Evolutionary conservation across 202 grass and related monocot genomes (phyloP), one percentile per base, ranked within the genome.

Genomic region (Musa balbisiana): DNA sequence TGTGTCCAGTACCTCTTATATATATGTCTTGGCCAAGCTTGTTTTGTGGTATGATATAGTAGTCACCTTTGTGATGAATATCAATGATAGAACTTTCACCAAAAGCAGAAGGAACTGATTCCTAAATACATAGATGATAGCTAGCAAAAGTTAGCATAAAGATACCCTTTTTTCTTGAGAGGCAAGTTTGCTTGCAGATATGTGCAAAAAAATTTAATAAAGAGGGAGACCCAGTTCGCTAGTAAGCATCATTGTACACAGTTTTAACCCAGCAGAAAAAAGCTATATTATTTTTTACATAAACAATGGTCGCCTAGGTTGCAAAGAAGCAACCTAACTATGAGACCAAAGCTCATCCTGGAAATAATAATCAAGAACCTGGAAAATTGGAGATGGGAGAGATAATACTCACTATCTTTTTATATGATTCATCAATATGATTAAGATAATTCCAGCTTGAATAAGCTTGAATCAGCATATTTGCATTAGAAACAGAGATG

Each of bases 401-500:
- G 13, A 79, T 26, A 82, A 64, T 56, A 76, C 79, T 79, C 76
- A 89, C 81, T 85, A 84, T 90, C 81, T 84, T 90, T 78, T 79
- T 88, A 78, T 83, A 85, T 82, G 85, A 82, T 87, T 89, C 90
- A 84, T 89, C 89, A 76, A 90, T 86, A 76, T 82, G 87, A 84
- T 83, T 93, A 75, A 98, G 86, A 85, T 91, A 91, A 80, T 91
- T 93, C 94, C 94, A 98, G 85, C 94, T 98, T 81, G 89, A 86
- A 79, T 98, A 98, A 79, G 94, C 94, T 89, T 98, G 94, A 83
- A 90, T 91, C 26, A 98, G 83, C 94, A 93, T 92, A 75, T 98
- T 98, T 82, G 85, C 77, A 78, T 98, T 98, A 78, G 94, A 93
- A 79, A 91, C 88, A 21, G 94, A 93, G 64, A 98, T 33, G 65